phyloP scores from a whole-genome alignment of 2,329 filamentous ascomycete genomes.

The Colletotrichum cereale region DNA sequence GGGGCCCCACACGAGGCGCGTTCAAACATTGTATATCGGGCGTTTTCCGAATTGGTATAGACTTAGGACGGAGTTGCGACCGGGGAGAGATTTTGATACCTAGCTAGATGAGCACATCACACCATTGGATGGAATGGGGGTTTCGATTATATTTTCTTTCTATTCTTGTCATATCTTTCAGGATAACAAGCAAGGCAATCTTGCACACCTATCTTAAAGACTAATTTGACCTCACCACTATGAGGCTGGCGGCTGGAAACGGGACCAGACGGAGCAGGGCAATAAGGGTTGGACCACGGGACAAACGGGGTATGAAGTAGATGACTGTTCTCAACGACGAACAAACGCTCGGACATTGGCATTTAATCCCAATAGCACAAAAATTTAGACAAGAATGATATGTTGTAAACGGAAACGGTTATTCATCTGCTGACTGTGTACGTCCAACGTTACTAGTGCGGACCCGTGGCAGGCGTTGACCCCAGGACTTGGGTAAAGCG shows the following conservation, averaged over 20 bases:
- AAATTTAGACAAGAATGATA: conserved; percentile 7
- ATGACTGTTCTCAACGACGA: conserved; percentile 2
- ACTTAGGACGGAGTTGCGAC: conserved; percentile 38
- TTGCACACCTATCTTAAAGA: conserved; percentile 20
- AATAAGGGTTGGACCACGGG: background rate
- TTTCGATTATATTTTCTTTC: conserved; percentile 11
- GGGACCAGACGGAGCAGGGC: background rate
- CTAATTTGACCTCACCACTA: conserved; percentile 13
- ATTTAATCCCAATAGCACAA: conserved; percentile 17
- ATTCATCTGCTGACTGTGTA: background rate
- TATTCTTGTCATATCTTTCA: background rate
- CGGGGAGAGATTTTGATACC: conserved; percentile 26
- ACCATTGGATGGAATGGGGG: conserved; percentile 13
- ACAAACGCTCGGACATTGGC: conserved; percentile 1
- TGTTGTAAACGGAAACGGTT: background rate
- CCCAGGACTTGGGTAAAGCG: too few relatives aligned
- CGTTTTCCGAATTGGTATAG: conserved; percentile 34
- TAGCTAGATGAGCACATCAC: conserved; percentile 33
- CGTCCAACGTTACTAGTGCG: background rate
- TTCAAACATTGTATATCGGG: conserved; percentile 26
- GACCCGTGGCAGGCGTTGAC: background rate
- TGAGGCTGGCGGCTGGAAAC: background rate
- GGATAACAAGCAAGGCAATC: conserved; percentile 16
- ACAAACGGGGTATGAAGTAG: conserved; percentile 20
- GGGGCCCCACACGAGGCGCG: conserved; percentile 27